Conservation (phyloP, 768 basidiomycete species). For the Coprinopsis sp. region DNA sequence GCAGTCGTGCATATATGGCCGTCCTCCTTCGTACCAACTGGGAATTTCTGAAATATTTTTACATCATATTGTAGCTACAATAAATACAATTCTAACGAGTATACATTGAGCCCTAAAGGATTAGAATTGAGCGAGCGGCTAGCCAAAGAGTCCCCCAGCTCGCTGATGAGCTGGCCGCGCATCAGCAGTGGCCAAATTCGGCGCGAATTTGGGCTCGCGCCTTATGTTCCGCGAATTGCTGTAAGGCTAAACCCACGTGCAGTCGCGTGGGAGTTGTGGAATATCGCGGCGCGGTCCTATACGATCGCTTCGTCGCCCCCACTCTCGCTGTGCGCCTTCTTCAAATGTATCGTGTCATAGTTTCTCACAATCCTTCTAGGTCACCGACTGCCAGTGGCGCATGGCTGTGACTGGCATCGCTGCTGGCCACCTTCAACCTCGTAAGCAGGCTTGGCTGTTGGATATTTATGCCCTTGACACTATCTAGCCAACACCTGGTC, state of each 20-base stretch:
- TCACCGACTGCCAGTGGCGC: conserved; percentile 74
- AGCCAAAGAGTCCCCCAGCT: too few species aligned
- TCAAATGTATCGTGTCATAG: background rate
- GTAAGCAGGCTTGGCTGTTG: conserved; percentile 21
- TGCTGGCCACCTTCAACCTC: conserved; percentile 34
- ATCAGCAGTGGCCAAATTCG: too few species aligned
- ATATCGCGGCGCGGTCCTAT: conserved; percentile 49
- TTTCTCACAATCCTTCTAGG: conserved; percentile 25
- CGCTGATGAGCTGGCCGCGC: too few species aligned
- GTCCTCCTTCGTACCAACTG: too few species aligned
- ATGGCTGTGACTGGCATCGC: conserved; percentile 57
- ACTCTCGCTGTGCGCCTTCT: conserved; percentile 42
- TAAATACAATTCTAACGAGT: too few species aligned
- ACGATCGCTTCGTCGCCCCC: conserved; percentile 65
- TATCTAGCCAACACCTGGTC: conserved; percentile 43
- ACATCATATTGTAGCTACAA: too few species aligned
- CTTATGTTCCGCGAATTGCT: too few species aligned
- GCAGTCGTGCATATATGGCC: too few species aligned
- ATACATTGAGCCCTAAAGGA: too few species aligned
- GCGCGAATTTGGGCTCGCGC: too few species aligned
- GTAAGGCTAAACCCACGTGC: conserved; percentile 2
- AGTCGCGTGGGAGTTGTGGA: conserved; percentile 51
- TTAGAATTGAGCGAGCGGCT: too few species aligned
- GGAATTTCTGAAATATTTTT: too few species aligned
- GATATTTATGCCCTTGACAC: background rate